Base-by-base conservation (phyloP, 31 red algal genomes). In the Bonnemaisonia californica region DNA sequence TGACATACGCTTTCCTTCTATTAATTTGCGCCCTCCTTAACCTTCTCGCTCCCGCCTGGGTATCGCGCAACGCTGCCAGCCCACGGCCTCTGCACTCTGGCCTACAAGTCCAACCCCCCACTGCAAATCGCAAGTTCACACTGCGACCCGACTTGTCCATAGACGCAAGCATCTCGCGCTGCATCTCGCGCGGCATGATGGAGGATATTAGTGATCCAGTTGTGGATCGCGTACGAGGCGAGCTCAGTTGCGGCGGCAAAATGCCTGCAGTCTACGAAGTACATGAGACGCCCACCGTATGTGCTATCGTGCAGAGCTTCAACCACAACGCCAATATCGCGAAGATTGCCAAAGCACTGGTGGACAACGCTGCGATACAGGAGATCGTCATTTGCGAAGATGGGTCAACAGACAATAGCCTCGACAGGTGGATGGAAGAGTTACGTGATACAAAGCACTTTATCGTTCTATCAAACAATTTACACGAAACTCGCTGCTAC, bases 301-400 rank as follows among this genome's bases (percentile, higher is more conserved):
- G 79, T 66, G 91, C 91, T 19, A 94, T 94, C 58, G 63, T 94
- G 5, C 91, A 94, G 75, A 89, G 84, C 37, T 88, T 88, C 47
- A 94, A 94, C 66, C 91, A 94, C 41, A 54, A 84, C 60, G 41
- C 59, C 22, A 94, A 94, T 55, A 71, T 89, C 39, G 79, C 79
- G 38, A 76, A 76, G 4, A 94, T 94, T 37, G 79, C 84, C 11
- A 58, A 69, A 41, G 74, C 84, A 21, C 84, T 94, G 2, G 80
- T 89, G 45, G 74, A 73, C 27, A 88, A 79, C 54, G 71, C 77
- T 21, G 79, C 91, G 13, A 77, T 94, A 18, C 79, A 94, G 66
- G 91, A 94, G 81, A 85, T 94, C 38, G 83, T 94, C 47, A 63
- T 94, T 36, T 94, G 91, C 34, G 91, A 94, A 45, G 91, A 94